Evolutionary conservation across 495 filamentous ascomycete species (phyloP).

Genomic region (Podospora tetraspora): DNA sequence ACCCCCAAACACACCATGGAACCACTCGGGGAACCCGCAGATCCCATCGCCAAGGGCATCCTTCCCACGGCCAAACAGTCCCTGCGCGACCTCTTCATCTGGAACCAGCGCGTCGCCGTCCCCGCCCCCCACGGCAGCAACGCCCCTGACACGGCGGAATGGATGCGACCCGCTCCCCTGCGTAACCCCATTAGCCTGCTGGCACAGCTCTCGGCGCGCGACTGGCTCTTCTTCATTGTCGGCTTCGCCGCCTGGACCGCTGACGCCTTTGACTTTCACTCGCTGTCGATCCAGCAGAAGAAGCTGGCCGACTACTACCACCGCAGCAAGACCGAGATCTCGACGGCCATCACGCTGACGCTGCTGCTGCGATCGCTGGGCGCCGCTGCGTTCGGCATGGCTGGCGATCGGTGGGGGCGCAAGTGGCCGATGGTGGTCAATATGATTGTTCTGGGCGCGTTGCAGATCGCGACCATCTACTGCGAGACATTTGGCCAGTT

Average conservation of each 20-base stretch:
- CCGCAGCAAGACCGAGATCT: slow-evolving; percentile 59
- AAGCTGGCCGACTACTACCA: slow-evolving; percentile 64
- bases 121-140: slow-evolving; percentile 53
- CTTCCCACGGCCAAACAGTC: slow-evolving; percentile 54
- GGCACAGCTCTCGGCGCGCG: slow-evolving; percentile 46
- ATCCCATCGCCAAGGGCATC: slow-evolving; percentile 55
- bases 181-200: slow-evolving; percentile 58
- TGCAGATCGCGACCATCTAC: slow-evolving; percentile 73
- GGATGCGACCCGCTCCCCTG: slow-evolving; percentile 54
- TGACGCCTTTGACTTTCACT: slow-evolving; percentile 74
- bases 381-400: slow-evolving; percentile 64
- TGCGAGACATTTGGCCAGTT: slow-evolving; percentile 61
- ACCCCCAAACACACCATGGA: slow-evolving; percentile 16
- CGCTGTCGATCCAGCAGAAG: slow-evolving; percentile 64
- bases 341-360: slow-evolving; percentile 69
- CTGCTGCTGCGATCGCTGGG: slow-evolving; percentile 66
- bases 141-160: slow-evolving; percentile 41
- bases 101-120: slow-evolving; percentile 61
- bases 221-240: slow-evolving; percentile 62
- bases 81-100: slow-evolving; percentile 58
- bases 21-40: slow-evolving; percentile 44
- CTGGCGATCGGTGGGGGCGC: slow-evolving; percentile 68
- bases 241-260: slow-evolving; percentile 61
- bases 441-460: slow-evolving; percentile 54
- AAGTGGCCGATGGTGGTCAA: slow-evolving; percentile 79